These are phyloP conservation scores for Serendipita sp. DNA, from an alignment of 768 basidiomycete genomes.

Conservation along the genomic window DNA sequence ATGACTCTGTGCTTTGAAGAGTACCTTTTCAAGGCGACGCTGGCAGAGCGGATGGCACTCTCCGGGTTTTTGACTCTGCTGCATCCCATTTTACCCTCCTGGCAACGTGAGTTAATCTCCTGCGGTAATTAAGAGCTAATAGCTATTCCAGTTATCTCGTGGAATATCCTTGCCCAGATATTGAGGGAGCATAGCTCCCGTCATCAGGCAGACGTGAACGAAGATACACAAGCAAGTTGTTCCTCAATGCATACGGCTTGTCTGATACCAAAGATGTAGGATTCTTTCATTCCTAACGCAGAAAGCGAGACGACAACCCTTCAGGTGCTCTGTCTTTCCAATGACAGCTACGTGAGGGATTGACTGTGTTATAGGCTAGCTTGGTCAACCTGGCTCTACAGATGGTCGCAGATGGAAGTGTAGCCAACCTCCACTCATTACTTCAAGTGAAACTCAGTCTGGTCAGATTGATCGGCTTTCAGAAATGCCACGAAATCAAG, in stretches of 20 bases:
- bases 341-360: slow-evolving; percentile 22
- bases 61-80: slow-evolving; percentile 50
- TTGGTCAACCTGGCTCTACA: slow-evolving; percentile 41
- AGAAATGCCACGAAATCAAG: neutral
- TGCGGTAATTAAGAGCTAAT: neutral
- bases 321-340: slow-evolving; percentile 29
- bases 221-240: no score
- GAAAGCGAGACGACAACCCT: neutral
- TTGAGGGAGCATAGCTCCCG: slow-evolving; percentile 34
- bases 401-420: slow-evolving; percentile 49
- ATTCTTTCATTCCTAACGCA: slow-evolving; percentile 11
- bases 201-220: no score
- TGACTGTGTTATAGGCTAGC: slow-evolving; percentile 26
- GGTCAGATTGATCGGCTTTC: slow-evolving; percentile 38
- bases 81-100: slow-evolving; percentile 46
- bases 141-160: slow-evolving; percentile 36
- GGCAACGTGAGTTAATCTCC: slow-evolving; percentile 34
- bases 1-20: slow-evolving; percentile 57
- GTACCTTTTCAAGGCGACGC: slow-evolving; percentile 35
- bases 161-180: slow-evolving; percentile 42
- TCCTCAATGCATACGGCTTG: no score
- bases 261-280: slow-evolving; percentile 22
- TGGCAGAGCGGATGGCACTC: slow-evolving; percentile 39
- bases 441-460: slow-evolving; percentile 41
- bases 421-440: slow-evolving; percentile 33